Evolutionary conservation across 1,284 basidiomycete genomes (phyloP).

Genomic region (Ustilago crameri): DNA sequence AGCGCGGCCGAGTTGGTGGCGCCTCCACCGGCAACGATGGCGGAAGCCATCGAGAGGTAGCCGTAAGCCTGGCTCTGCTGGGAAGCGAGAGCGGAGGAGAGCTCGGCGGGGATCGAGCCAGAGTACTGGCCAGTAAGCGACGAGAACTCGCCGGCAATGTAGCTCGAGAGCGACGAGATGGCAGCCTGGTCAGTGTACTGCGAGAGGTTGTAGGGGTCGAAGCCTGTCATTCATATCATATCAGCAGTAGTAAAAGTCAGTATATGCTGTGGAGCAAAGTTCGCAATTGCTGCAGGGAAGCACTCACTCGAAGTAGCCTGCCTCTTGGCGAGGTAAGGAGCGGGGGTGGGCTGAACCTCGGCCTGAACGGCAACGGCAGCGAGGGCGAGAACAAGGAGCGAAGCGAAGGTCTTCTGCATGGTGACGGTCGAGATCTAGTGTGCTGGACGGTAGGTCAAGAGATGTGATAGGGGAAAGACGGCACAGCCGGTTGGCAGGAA

Average conservation of each 20-base stretch:
- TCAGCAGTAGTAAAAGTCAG: not conserved
- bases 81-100: constrained; percentile 22
- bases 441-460: not conserved
- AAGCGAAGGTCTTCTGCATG: constrained; percentile 34
- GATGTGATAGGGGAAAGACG: not conserved
- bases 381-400: constrained; percentile 25
- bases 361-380: constrained; percentile 29
- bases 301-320: constrained; percentile 20
- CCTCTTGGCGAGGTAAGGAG: constrained; percentile 36
- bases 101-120: not conserved
- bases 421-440: not conserved
- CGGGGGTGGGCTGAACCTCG: constrained; percentile 29
- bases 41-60: constrained; percentile 40
- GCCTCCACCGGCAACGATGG: constrained; percentile 26
- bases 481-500: not conserved
- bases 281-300: not conserved
- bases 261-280: not conserved
- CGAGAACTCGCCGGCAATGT: constrained; percentile 23
- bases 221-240: constrained; percentile 12
- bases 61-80: constrained; percentile 28
- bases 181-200: constrained; percentile 35
- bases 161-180: constrained; percentile 28
- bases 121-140: constrained; percentile 11
- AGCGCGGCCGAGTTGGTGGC: constrained; percentile 22
- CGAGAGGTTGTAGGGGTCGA: constrained; percentile 36